phyloP scores from a whole-genome alignment of 257 asterid genomes.

The Jaltomata sinuosa region DNA sequence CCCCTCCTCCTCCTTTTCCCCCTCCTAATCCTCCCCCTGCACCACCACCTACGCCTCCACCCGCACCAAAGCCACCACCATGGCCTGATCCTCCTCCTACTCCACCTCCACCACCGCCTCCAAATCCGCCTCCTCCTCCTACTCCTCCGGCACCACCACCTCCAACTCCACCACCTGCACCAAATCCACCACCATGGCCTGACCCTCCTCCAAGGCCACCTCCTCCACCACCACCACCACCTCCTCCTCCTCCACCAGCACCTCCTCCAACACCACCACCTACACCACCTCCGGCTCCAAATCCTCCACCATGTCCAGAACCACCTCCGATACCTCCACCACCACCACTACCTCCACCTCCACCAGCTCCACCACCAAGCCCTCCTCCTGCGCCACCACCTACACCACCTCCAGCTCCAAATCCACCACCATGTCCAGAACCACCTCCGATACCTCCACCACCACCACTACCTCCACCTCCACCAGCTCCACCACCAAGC shows the following conservation, averaged over 20 bases:
- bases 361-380: not conserved
- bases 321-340: slow-evolving; percentile 11
- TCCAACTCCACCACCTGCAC: slow-evolving; percentile 21
- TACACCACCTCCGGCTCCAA: slow-evolving; percentile 15
- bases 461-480: slow-evolving; percentile 8
- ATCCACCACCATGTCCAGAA: slow-evolving; percentile 2
- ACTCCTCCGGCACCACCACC: slow-evolving; percentile 17
- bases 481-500: no score
- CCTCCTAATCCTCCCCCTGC: slow-evolving; percentile 11
- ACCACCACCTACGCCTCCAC: slow-evolving; percentile 14
- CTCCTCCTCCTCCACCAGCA: slow-evolving; percentile 10
- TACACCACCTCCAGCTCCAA: slow-evolving; percentile 1
- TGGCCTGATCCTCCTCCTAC: slow-evolving; percentile 16
- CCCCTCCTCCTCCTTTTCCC: slow-evolving; percentile 9
- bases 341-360: slow-evolving; percentile 9
- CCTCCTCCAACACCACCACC: slow-evolving; percentile 21
- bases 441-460: slow-evolving; percentile 10
- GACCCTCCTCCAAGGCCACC: slow-evolving; percentile 23
- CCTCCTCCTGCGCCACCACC: slow-evolving; percentile 3
- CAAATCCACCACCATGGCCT: slow-evolving; percentile 21
- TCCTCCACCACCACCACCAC: slow-evolving; percentile 15
- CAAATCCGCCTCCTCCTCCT: slow-evolving; percentile 16
- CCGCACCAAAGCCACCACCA: slow-evolving; percentile 11
- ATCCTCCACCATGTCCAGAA: slow-evolving; percentile 5
- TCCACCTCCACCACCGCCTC: slow-evolving; percentile 18